phyloP scores from a whole-genome alignment of 495 filamentous ascomycete genomes.

The Aspergillus affinis region DNA sequence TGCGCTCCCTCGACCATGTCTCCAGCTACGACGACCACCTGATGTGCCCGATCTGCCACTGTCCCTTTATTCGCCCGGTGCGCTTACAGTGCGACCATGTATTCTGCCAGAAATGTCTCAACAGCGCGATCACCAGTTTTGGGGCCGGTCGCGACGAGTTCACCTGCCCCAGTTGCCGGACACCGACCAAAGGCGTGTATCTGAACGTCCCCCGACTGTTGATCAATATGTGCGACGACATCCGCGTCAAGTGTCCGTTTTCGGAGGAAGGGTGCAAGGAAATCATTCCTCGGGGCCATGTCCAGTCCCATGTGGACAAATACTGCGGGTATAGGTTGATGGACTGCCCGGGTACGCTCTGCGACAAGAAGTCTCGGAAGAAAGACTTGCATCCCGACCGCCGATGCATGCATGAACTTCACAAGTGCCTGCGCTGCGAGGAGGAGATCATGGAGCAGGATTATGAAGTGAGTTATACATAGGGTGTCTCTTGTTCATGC shows the following conservation, averaged over 20 bases:
- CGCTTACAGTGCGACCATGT: conserved; percentile 71
- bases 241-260: conserved; percentile 72
- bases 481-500: not conserved
- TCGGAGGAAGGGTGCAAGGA: conserved; percentile 60
- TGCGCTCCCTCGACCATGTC: conserved; percentile 70
- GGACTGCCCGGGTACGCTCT: conserved; percentile 56
- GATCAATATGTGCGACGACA: conserved; percentile 69
- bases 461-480: conserved; percentile 46
- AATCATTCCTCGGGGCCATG: conserved; percentile 60
- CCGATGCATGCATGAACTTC: conserved; percentile 56
- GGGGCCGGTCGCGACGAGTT: conserved; percentile 40
- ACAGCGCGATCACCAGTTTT: conserved; percentile 53
- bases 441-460: conserved; percentile 57
- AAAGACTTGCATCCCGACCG: conserved; percentile 40
- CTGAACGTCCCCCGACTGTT: conserved; percentile 53
- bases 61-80: conserved; percentile 70
- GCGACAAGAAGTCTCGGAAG: conserved; percentile 49
- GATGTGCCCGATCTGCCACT: conserved; percentile 80
- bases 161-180: conserved; percentile 48
- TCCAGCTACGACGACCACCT: conserved; percentile 70
- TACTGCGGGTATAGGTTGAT: conserved; percentile 70
- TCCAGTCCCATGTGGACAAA: conserved; percentile 71
- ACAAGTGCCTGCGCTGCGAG: conserved; percentile 55
- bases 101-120: conserved; percentile 74
- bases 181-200: conserved; percentile 36